A percentile compares a stretch with the other conserved stretches of the same genome.
phyloP scores from a whole-genome alignment of 2,329 filamentous ascomycete genomes.

The Cytospora paraplurivora region DNA sequence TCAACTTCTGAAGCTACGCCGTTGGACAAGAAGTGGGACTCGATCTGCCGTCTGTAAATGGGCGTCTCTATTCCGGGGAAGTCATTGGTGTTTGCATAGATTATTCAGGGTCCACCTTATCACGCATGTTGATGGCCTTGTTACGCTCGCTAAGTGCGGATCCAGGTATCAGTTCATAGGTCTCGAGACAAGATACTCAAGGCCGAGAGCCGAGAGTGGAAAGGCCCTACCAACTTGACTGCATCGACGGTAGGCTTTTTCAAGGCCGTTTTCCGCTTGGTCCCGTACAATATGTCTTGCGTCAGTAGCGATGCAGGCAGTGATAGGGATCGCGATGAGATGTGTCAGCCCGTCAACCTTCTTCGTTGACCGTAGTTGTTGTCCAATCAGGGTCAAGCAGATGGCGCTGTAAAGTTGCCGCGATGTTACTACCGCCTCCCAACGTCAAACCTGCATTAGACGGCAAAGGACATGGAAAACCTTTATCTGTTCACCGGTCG shows the following conservation, averaged over 20 bases:
- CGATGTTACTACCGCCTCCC: background rate
- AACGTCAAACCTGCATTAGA: conserved; percentile 1
- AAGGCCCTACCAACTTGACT: background rate
- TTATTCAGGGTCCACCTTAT: background rate
- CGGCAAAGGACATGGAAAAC: conserved; percentile 8
- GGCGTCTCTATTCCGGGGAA: conserved; percentile 4
- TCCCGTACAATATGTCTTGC: conserved; percentile 3
- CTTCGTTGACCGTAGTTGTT: conserved; percentile 8
- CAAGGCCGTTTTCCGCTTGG: background rate
- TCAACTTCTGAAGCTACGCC: background rate
- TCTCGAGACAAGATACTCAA: conserved; percentile 26
- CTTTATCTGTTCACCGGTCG: conserved; percentile 16
- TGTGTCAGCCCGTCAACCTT: conserved; percentile 21
- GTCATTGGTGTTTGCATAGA: conserved; percentile 7
- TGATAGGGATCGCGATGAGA: conserved; percentile 8
- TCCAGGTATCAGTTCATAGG: conserved; percentile 11
- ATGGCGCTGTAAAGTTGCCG: background rate
- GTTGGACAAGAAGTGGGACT: background rate
- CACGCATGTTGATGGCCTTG: conserved; percentile 12
- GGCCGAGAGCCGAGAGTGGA: conserved; percentile 23
- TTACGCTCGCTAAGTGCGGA: conserved; percentile 18
- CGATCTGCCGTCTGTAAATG: background rate
- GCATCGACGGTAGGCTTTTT: background rate
- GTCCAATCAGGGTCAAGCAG: background rate
- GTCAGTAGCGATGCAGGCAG: conserved; percentile 4